Base-by-base conservation (phyloP, 2,329 filamentous ascomycete species). In the Epichloe bromicola region DNA sequence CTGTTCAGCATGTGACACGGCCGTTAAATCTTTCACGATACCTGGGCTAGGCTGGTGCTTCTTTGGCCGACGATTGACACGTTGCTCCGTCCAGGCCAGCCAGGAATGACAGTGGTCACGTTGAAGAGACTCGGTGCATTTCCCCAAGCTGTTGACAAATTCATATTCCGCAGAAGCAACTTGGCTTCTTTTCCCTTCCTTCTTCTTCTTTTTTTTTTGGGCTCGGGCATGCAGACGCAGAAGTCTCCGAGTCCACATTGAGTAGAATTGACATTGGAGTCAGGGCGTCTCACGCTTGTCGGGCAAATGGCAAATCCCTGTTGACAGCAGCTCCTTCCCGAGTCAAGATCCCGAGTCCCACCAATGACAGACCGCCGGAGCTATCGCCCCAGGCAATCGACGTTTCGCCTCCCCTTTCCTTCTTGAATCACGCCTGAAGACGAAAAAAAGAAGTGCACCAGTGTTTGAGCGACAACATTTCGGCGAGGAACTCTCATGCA, bases 331-430 rank as follows among this genome's bases (percentile, higher is more conserved):
- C 38, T 51, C 38, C 44, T 49, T 38, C 40, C 53, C 45, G 39
- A 23, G 15, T 39, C 38, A 48, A 42, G 17, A 11, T n/a, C 33
- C 17, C 37, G 23, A 17, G 11, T 30, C 11, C 30, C 7, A 23
- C 17, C 26, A 48, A 46, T 42, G 36, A 46, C 23, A 36, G 36
- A 15, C 19, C 26, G 11, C 36, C 17, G 38, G 20, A 17, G 34
- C 40, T 4, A 5, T 14, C 34, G 2, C 17, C 42, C 49, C 48
- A 48, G 42, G 49, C 49, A 55, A 10, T 44, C 15, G 15, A 30
- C 40, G 51, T 55, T 55, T 55, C 51, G 53, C 39, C 38, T 44
- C 36, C 36, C 14, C 26, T 30, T 30, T n/a, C 7, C n/a, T n/a
- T 43, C 51, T 45, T 52, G 51, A 44, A 47, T 38, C 51, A 50